phyloP scores from a whole-genome alignment of 352 stramenopile species.

The Globisporangium carolinianum region DNA sequence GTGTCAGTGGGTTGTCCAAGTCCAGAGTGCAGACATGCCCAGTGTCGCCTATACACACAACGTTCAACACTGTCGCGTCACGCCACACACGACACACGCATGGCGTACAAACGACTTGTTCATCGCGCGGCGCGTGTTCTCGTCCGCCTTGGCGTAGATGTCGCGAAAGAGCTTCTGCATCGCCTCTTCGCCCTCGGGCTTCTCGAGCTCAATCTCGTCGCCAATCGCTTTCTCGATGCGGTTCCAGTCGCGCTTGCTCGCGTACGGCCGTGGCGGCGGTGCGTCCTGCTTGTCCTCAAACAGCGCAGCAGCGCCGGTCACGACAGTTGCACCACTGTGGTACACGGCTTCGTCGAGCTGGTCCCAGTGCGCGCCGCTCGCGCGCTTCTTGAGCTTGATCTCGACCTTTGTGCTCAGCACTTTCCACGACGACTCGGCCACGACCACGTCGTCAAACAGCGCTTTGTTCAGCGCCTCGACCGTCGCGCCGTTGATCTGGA shows the following conservation, averaged over 20 bases:
- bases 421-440: constrained; percentile 45
- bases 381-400: constrained; percentile 76
- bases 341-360: constrained; percentile 59
- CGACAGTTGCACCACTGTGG: constrained; percentile 30
- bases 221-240: constrained; percentile 74
- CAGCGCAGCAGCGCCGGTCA: constrained; percentile 49
- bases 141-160: constrained; percentile 90
- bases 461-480: constrained; percentile 55
- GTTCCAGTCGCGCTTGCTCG: constrained; percentile 85
- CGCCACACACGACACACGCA: constrained; percentile 1
- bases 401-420: constrained; percentile 74
- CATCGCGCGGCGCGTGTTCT: constrained; percentile 89
- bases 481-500: constrained; percentile 41
- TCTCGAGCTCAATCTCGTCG: constrained; percentile 80
- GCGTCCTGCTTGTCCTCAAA: constrained; percentile 47
- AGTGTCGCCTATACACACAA: no score
- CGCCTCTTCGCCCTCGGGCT: constrained; percentile 88
- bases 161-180: constrained; percentile 90
- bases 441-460: constrained; percentile 70
- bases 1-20: neutral
- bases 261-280: constrained; percentile 58
- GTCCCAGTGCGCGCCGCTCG: constrained; percentile 51
- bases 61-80: neutral
- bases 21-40: neutral
- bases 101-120: constrained; percentile 88